Conservation (phyloP, 2,329 filamentous ascomycete species). For the Penicillium sp. region DNA sequence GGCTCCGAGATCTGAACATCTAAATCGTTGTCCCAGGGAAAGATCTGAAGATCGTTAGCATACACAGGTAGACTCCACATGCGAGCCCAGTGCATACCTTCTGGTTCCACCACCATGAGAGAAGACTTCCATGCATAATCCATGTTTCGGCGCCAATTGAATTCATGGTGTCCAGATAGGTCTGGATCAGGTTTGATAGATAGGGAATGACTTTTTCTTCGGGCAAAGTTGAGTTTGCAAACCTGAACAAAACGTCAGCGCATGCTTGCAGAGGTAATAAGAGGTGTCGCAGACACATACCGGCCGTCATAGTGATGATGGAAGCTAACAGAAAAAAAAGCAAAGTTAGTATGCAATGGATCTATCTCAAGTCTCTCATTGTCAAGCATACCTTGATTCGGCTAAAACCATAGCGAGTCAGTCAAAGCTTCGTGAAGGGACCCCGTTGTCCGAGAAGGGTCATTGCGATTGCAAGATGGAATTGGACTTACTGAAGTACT, state of each 20-base stretch:
- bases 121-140: constrained; percentile 63
- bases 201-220: constrained; percentile 50
- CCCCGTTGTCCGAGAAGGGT: neutral
- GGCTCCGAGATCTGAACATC: constrained; percentile 60
- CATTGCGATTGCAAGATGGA: neutral
- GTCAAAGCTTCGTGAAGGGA: neutral
- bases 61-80: neutral
- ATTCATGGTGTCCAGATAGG: constrained; percentile 58
- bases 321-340: constrained; percentile 39
- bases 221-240: constrained; percentile 48
- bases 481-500: constrained; percentile 51
- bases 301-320: constrained; percentile 58
- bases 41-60: constrained; percentile 39
- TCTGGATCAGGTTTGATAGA: constrained; percentile 54
- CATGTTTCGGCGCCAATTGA: constrained; percentile 60
- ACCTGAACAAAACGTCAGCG: constrained; percentile 36
- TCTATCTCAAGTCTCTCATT: neutral
- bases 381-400: constrained; percentile 43
- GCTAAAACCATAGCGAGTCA: constrained; percentile 29
- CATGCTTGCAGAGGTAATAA: neutral
- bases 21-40: constrained; percentile 63
- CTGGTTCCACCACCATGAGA: constrained; percentile 65
- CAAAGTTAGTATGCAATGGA: constrained; percentile 1
- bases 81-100: constrained; percentile 34
- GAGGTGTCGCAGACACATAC: constrained; percentile 19